Conservation (phyloP, 163 green algal species). For the Trebouxiophyceae sp. region DNA sequence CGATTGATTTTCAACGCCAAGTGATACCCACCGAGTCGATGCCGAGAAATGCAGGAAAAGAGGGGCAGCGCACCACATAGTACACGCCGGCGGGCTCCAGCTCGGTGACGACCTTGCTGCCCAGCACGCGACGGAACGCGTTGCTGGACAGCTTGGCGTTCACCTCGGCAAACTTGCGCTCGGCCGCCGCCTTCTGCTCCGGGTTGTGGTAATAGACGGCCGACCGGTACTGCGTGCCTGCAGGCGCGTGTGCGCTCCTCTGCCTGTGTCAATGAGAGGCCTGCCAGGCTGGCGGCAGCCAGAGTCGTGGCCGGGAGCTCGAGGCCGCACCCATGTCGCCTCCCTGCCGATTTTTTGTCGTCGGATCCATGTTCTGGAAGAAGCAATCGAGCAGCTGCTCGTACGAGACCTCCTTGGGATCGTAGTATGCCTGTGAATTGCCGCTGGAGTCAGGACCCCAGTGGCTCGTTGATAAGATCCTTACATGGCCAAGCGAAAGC, state of each 20-base stretch:
- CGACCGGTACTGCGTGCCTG: constrained; percentile 46
- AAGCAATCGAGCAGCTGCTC: constrained; percentile 62
- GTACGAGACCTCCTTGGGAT: constrained; percentile 57
- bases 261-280: background rate
- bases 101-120: constrained; percentile 40
- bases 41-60: background rate
- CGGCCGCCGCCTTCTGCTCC: constrained; percentile 47
- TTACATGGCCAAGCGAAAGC: background rate
- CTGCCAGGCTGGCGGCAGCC: background rate
- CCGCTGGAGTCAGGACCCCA: background rate
- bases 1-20: background rate
- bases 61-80: background rate
- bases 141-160: constrained; percentile 17
- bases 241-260: background rate
- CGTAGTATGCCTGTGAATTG: constrained; percentile 43
- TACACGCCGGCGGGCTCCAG: constrained; percentile 28
- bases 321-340: constrained; percentile 30
- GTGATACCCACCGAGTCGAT: background rate
- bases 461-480: background rate
- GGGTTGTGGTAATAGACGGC: constrained; percentile 68
- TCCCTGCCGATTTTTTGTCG: constrained; percentile 38
- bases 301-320: background rate
- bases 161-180: constrained; percentile 9
- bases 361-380: constrained; percentile 45
- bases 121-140: constrained; percentile 10